A percentile compares a stretch with the other conserved stretches of the same genome.
phyloP scores from a whole-genome alignment of 257 asterid species.

The Solanum bukasovii region DNA sequence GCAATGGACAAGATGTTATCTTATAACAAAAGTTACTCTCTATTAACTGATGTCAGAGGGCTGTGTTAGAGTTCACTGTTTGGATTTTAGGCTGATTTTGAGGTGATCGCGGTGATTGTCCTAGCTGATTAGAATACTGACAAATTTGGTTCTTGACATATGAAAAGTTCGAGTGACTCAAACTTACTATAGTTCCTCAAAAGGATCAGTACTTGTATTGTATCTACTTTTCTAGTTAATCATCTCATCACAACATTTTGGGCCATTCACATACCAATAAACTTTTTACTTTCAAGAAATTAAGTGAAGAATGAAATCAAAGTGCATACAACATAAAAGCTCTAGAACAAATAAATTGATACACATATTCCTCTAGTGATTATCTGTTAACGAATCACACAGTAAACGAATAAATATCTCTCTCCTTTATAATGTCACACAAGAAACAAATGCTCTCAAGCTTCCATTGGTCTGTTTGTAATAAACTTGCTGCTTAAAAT shows the following conservation, averaged over 20 bases:
- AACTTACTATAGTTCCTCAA: neutral
- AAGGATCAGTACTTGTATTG: neutral
- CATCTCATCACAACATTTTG: neutral
- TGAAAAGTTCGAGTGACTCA: neutral
- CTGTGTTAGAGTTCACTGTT: neutral
- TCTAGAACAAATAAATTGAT: neutral
- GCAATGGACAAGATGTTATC: neutral
- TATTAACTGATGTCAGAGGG: neutral
- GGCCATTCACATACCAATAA: neutral
- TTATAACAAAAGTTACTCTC: neutral
- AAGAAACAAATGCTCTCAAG: neutral
- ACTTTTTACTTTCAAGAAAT: neutral
- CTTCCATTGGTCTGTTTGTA: neutral
- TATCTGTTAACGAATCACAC: too few species aligned
- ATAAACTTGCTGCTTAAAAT: neutral
- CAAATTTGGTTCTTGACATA: neutral
- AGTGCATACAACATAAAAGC: neutral
- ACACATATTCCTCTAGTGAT: too few species aligned
- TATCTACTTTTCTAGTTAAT: neutral
- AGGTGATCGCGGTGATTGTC: neutral
- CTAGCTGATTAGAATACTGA: neutral
- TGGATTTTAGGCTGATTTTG: neutral
- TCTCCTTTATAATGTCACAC: neutral
- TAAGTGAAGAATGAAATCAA: neutral
- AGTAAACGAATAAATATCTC: neutral